Evolutionary conservation across 345 rosid genomes (phyloP), one percentile per base, ranked within the genome.

Genomic region (Carallia pectinifolia): DNA sequence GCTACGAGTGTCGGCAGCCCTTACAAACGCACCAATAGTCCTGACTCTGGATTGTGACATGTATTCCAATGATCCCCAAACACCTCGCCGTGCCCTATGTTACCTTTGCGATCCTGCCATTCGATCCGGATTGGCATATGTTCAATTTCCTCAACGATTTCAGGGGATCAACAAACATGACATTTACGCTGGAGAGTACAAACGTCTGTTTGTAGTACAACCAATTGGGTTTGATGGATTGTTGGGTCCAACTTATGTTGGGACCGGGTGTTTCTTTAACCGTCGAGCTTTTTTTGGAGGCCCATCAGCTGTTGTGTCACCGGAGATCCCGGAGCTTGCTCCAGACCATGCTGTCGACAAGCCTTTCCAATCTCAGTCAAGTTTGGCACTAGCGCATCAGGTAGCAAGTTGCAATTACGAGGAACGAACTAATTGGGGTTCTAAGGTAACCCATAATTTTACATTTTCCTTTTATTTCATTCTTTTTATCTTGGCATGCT

Each of bases 41-140:
- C 70, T 91, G 74, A 87, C 92, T 17, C 69, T 88, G 36, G 98
- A 94, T 16, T 89, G 98, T 65, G 98, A 94, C 82, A 89, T 83
- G 86, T 76, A 81, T 70, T 91, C 97, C 0, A 94, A 89, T 71
- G 85, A 91, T 68, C 96, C 97, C 1, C 61, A 23, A 30, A 79
- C 96, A 2, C 85, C 83, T 33, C 69, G 54, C 6, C 85, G 86
- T n/a, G 81, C 74, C 16, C 56, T 91, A 17, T 89, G 97, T 58
- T 88, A 90, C 68, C 38, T 85, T 0, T 69, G 63, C 1, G 90
- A 93, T n/a, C 85, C 88, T 0, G 58, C 52, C 10, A 58, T 67
- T 6, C 63, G 44, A 3, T 62, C 85, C 4, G 27, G 58, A 7
- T 54, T 80, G 15, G 89, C 79, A 0, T 91, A 30, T 29, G 68